These are phyloP conservation scores for Canna indica DNA, from an alignment of 176 grass and related monocot species.

Conservation along the genomic window DNA sequence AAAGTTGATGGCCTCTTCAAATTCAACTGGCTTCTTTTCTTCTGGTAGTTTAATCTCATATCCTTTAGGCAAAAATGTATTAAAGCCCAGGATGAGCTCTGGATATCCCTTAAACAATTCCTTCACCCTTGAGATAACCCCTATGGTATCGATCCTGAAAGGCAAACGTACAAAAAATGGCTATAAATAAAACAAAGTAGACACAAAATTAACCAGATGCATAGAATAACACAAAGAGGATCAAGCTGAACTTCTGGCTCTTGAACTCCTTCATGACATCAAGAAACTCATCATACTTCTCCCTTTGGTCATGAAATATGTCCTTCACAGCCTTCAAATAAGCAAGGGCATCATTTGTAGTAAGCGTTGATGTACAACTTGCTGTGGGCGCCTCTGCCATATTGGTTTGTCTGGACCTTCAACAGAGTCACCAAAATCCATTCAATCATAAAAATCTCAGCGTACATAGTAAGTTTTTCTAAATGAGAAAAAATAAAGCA, in stretches of 20 bases:
- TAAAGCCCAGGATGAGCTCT: slow-evolving; percentile 41
- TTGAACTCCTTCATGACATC: slow-evolving; percentile 26
- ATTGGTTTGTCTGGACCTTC: not conserved
- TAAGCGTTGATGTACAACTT: not conserved
- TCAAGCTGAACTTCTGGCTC: slow-evolving; percentile 8
- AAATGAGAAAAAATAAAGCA: not conserved
- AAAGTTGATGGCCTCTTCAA: slow-evolving; percentile 29
- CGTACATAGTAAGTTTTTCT: not conserved
- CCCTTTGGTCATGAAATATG: slow-evolving; percentile 26
- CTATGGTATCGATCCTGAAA: slow-evolving; percentile 24
- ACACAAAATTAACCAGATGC: too few species aligned
- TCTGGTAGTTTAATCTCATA: slow-evolving; percentile 30
- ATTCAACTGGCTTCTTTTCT: slow-evolving; percentile 23
- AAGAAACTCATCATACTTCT: slow-evolving; percentile 28
- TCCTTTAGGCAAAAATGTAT: slow-evolving; percentile 34
- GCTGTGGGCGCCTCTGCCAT: slow-evolving; percentile 2
- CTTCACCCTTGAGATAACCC: slow-evolving; percentile 32
- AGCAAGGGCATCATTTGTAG: slow-evolving; percentile 29
- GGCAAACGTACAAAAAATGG: too few species aligned
- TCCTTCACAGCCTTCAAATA: slow-evolving; percentile 35
- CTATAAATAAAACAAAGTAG: too few species aligned
- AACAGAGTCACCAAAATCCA: not conserved
- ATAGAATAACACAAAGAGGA: not conserved
- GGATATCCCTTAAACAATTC: slow-evolving; percentile 31
- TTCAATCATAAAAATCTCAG: slow-evolving; percentile 4